These are phyloP conservation scores for Cyberlindnera euphorbiae DNA, from an alignment of 805 yeast species.

Conservation along the genomic window DNA sequence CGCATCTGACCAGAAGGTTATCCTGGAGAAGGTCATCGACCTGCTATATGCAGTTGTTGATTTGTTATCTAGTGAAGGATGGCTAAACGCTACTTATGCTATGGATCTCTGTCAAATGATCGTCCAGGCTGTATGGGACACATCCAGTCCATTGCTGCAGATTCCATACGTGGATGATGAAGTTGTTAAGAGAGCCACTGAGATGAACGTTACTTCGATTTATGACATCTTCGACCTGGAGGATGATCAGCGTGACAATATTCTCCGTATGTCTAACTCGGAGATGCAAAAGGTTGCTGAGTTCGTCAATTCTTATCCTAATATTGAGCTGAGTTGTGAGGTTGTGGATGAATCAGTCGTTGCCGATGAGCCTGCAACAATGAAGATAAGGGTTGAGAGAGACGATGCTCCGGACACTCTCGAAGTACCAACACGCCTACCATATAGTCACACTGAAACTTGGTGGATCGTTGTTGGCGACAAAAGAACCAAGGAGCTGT, in stretches of 20 bases:
- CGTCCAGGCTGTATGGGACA: slow-evolving; percentile 81
- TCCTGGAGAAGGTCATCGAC: slow-evolving; percentile 45
- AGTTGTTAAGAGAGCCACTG: slow-evolving; percentile 49
- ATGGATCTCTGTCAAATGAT: slow-evolving; percentile 90
- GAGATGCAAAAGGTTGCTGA: slow-evolving; percentile 67
- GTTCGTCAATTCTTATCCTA: slow-evolving; percentile 88
- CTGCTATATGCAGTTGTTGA: slow-evolving; percentile 70
- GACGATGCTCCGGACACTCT: slow-evolving; percentile 79
- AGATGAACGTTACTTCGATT: slow-evolving; percentile 59
- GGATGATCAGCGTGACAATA: slow-evolving; percentile 62
- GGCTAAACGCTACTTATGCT: slow-evolving; percentile 68
- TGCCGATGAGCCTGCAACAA: slow-evolving; percentile 43
- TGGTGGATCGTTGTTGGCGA: slow-evolving; percentile 94
- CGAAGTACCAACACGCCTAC: slow-evolving; percentile 52
- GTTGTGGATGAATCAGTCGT: slow-evolving; percentile 34
- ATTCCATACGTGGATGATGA: slow-evolving; percentile 61
- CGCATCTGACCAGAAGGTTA: slow-evolving; percentile 45
- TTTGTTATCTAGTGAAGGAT: slow-evolving; percentile 73
- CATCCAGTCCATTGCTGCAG: slow-evolving; percentile 74
- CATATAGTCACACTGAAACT: slow-evolving; percentile 54
- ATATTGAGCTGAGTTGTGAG: slow-evolving; percentile 62
- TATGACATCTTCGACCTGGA: slow-evolving; percentile 74
- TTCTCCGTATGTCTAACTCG: slow-evolving; percentile 50
- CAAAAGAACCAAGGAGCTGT: slow-evolving; percentile 49
- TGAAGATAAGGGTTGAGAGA: slow-evolving; percentile 49